Evolutionary conservation across 2,329 filamentous ascomycete species (phyloP).

Genomic region (Aspergillus nomiae): DNA sequence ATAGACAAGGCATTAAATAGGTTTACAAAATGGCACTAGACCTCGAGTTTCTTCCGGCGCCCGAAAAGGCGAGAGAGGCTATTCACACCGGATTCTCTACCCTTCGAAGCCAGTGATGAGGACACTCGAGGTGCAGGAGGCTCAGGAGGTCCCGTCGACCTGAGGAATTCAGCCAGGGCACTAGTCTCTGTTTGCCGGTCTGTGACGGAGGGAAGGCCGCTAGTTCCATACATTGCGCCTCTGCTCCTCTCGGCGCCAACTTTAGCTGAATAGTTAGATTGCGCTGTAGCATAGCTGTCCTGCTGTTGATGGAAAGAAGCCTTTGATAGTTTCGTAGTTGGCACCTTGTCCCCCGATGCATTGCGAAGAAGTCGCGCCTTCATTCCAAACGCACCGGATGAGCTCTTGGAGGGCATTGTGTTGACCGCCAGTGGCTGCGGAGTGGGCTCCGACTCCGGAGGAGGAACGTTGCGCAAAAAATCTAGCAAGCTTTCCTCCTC

Average conservation of each 20-base stretch:
- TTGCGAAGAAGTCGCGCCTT: slow-evolving; percentile 40
- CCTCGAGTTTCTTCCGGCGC: slow-evolving; percentile 34
- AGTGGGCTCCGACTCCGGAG: slow-evolving; percentile 37
- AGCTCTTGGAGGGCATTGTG: slow-evolving; percentile 17
- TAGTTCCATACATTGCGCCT: slow-evolving; percentile 10
- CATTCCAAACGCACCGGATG: slow-evolving; percentile 25
- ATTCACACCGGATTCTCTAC: slow-evolving; percentile 11
- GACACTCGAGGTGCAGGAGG: slow-evolving; percentile 18
- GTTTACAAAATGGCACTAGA: slow-evolving; percentile 5
- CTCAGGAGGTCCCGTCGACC: slow-evolving; percentile 66
- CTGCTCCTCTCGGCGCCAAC: slow-evolving; percentile 39
- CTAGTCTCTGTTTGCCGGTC: slow-evolving; percentile 53
- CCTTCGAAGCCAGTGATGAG: slow-evolving; percentile 30
- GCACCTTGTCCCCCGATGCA: slow-evolving; percentile 30
- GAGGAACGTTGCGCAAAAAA: slow-evolving; percentile 50
- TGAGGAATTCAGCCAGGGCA: slow-evolving; percentile 73
- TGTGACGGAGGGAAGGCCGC: slow-evolving; percentile 25
- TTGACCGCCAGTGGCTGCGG: slow-evolving; percentile 34
- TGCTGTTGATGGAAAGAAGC: slow-evolving; percentile 38
- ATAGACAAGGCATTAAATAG: slow-evolving; percentile 7
- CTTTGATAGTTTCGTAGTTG: slow-evolving; percentile 34
- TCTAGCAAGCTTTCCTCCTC: slow-evolving; percentile 52
- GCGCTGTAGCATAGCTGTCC: slow-evolving; percentile 29
- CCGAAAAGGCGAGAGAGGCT: slow-evolving; percentile 39
- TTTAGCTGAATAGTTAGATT: slow-evolving; percentile 42